A percentile compares a stretch with the other conserved stretches of the same genome.
phyloP scores from a whole-genome alignment of 441 rosid genomes.

The Omphalea diandra region DNA sequence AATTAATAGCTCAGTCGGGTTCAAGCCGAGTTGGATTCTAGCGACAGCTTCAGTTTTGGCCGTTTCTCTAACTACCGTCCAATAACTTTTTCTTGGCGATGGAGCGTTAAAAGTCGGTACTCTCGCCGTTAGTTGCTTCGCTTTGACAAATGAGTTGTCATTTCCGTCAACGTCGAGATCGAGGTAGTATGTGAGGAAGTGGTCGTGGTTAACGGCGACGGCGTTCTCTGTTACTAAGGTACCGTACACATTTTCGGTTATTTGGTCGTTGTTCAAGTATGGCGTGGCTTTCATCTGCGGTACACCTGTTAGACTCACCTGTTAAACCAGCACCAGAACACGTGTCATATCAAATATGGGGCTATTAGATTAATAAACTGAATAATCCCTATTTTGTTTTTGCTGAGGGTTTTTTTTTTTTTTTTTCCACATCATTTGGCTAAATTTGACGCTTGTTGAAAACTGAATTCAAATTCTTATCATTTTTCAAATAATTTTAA shows the following conservation, averaged over 20 bases:
- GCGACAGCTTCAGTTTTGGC: slow-evolving; percentile 66
- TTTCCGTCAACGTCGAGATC: slow-evolving; percentile 75
- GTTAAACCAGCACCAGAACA: background rate
- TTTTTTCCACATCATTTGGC: too few relatives aligned
- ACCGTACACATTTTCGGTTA: slow-evolving; percentile 43
- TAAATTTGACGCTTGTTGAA: too few relatives aligned
- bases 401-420: too few relatives aligned
- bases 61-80: slow-evolving; percentile 61
- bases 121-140: slow-evolving; percentile 40
- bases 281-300: slow-evolving; percentile 57
- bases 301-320: slow-evolving; percentile 70
- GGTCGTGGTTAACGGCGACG: slow-evolving; percentile 75
- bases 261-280: slow-evolving; percentile 42
- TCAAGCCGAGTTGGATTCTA: slow-evolving; percentile 54
- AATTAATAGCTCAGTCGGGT: slow-evolving; percentile 49
- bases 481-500: too few relatives aligned
- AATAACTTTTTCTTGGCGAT: slow-evolving; percentile 63
- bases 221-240: slow-evolving; percentile 61
- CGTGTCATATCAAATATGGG: too few relatives aligned
- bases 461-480: too few relatives aligned
- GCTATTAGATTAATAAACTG: too few relatives aligned
- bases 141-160: slow-evolving; percentile 58
- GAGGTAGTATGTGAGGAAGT: slow-evolving; percentile 65
- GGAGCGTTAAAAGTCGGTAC: slow-evolving; percentile 20
- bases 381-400: too few relatives aligned